Conservation (phyloP, 495 filamentous ascomycete genomes). For the Friedmanniomyces simplex region DNA sequence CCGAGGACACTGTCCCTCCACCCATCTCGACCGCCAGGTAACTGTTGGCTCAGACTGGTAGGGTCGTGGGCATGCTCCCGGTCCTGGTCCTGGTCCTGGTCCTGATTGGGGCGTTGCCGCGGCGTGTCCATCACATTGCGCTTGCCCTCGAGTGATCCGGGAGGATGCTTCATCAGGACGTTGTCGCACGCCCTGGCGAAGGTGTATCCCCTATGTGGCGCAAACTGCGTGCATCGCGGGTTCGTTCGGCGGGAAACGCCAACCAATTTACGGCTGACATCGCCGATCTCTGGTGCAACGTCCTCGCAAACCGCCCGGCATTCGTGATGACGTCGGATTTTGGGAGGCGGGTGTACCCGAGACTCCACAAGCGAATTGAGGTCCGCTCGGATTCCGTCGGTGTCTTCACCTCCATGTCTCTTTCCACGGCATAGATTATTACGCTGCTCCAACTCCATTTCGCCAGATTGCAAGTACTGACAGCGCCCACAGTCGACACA, state of each 20-base stretch:
- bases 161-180: not conserved
- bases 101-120: not conserved
- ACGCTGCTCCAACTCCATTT: too few relatives aligned
- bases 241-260: not conserved
- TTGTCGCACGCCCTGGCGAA: not conserved
- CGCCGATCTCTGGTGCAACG: not conserved
- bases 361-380: too few relatives aligned
- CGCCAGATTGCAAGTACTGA: too few relatives aligned
- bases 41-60: not conserved
- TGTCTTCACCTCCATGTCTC: too few relatives aligned
- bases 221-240: not conserved
- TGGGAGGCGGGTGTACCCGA: too few relatives aligned
- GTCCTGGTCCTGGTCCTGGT: not conserved
- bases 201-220: not conserved
- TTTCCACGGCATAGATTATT: too few relatives aligned
- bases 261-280: not conserved
- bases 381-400: too few relatives aligned
- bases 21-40: not conserved
- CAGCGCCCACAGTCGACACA: too few relatives aligned
- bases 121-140: not conserved
- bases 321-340: too few relatives aligned
- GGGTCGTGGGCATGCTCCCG: not conserved
- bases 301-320: not conserved
- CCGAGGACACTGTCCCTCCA: slow-evolving; percentile 21
- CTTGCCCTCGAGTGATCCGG: not conserved